Evolutionary conservation across 208 protist species (phyloP), one percentile per base, ranked within the genome.

Genomic region (Acanthamoeba healyi): DNA sequence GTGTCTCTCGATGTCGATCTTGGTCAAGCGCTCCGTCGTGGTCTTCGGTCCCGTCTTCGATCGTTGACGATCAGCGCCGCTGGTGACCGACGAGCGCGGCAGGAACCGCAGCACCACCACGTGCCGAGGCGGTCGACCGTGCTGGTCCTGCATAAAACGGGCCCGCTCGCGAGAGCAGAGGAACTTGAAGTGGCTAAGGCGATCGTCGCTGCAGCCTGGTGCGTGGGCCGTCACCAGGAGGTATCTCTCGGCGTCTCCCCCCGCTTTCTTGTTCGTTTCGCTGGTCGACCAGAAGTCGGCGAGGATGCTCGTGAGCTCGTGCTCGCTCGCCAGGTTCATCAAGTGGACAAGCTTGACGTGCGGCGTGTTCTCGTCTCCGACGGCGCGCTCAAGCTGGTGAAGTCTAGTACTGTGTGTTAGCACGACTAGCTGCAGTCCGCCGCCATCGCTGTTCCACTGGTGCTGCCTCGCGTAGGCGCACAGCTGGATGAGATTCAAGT

Each of bases 111-210:
- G 79, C 26, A 87, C 44, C 6, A 51, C 32, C 79, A 61, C 40
- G 15, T 51, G 46, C 1, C 49, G 26, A 34, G 79, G 79, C n/a
- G 22, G 17, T 10, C 44, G 26, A 24, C 29, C 49, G n/a, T 61
- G 49, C 79, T 61, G 40, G 12, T 26, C 2, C n/a, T 38, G 24
- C 49, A 61, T 24, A 14, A 89, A 89, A 4, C 32, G 44, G 24
- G 81, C 81, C 15, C 81, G 81, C 44, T 51, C 81, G 29, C 81
- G n/a, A 9, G 81, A 89, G 38, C 44, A 56, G 24, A 89, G 81
- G 54, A 89, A 89, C 81, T 89, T 89, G 81, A 89, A 89, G 81
- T 89, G 81, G 44, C 81, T 56, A 29, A 89, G n/a, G 26, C 81
- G 81, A 22, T 89, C 51, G 34, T 67, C 54, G 40, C 34, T 46